These are phyloP conservation scores for Ogataea hybrid DNA, from an alignment of 1,139 yeast species.

Conservation along the genomic window DNA sequence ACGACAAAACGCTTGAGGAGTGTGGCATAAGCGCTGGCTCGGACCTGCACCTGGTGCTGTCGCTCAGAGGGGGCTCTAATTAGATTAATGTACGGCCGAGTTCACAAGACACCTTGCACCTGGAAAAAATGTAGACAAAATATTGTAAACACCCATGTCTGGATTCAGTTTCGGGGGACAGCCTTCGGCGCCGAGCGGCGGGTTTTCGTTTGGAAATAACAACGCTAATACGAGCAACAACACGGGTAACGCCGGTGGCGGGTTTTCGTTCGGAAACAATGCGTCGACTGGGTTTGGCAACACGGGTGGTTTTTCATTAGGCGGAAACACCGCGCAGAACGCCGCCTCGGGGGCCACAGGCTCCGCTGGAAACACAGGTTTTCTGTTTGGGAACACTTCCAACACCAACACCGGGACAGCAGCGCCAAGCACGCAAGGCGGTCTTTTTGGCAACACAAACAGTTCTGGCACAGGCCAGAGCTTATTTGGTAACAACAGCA, in stretches of 20 bases:
- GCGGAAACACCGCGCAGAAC: conserved; percentile 17
- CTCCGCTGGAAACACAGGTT: conserved; percentile 24
- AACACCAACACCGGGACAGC: conserved; percentile 1
- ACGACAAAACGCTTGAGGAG: conserved; percentile 64
- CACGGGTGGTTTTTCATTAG: conserved; percentile 14
- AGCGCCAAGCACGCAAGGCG: conserved; percentile 17
- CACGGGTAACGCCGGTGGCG: conserved; percentile 4
- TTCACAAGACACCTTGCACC: conserved; percentile 8
- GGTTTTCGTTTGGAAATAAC: conserved; percentile 14
- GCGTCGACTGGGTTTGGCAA: conserved; percentile 12
- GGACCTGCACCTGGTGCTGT: conserved; percentile 82
- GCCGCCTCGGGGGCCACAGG: conserved; percentile 11
- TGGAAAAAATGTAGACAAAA: conserved; percentile 5
- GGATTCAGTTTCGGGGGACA: conserved; percentile 18
- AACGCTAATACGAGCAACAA: background rate
- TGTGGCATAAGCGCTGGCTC: conserved; percentile 75
- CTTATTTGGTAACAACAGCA: conserved; percentile 5
- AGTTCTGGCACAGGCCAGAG: conserved; percentile 4
- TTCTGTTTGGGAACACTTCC: conserved; percentile 5
- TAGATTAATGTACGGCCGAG: background rate
- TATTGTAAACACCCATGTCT: conserved; percentile 11
- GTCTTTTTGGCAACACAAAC: conserved; percentile 4
- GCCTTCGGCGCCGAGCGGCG: conserved; percentile 14
- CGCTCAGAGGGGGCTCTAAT: conserved; percentile 78
- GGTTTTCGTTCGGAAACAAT: conserved; percentile 19